Evolutionary conservation across 164 flowering plant species (phyloP), one percentile per base, ranked within the genome.

Genomic region (Stephania japonica): DNA sequence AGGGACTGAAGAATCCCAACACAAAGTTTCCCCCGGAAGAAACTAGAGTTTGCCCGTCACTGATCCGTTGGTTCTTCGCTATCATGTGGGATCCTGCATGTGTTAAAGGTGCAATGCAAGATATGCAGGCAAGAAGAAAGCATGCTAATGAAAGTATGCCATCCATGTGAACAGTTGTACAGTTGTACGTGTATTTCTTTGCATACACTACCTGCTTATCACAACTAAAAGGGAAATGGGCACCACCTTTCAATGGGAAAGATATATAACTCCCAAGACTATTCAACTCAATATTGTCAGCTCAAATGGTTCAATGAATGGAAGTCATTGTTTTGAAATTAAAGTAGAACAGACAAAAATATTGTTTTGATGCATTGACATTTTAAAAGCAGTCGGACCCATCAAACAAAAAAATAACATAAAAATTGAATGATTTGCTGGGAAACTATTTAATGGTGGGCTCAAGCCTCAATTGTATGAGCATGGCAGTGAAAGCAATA

Each of bases 1-100:
- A 11, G 18, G 64, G 64, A 19, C 65, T 53, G 59, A 70, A 70
- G 72, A 70, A 70, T 49, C 72, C 72, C 50, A 70, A 56, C 7
- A 23, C 72, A 70, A 70, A 70, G 65, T 12, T 53, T 16, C 72
- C 72, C 1, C 32, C 23, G 6, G 65, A 8, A n/a, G 72, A 70
- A 26, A 27, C 65, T 70, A 70, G 19, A 25, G 72, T 70, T 53
- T 70, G 43, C 21, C 72, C 72, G 56, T 70, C 65, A 49, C 18
- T 25, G 61, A 70, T 70, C 21, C 50, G 61, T 50, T 70, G 8
- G 42, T 42, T 59, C 16, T 47, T 49, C 11, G 42, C 27, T 23
- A 70, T 70, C 62, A 25, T 70, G 63, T 70, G 42, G 16, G 41
- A 70, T 70, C 50, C 63, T 70, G 38, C 72, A 24, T 14, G 18